Percentiles rank a stretch among this genome's conserved stretches.
phyloP scores from a whole-genome alignment of 2,329 filamentous ascomycete species.

The Paradendryphiella salina region DNA sequence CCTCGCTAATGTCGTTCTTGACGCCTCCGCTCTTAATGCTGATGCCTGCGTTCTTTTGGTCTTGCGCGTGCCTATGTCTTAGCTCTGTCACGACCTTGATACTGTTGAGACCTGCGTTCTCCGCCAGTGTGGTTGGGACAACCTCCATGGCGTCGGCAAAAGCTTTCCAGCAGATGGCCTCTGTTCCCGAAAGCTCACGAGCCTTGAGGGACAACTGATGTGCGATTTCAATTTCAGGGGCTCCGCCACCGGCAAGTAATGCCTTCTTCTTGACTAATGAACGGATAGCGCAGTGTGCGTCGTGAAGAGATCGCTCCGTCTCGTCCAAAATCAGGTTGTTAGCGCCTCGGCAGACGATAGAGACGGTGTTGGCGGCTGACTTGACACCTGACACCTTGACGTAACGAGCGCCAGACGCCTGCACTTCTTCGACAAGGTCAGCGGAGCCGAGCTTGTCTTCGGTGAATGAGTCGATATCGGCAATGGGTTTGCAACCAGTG shows the following conservation, averaged over 20 bases:
- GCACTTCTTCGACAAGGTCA: constrained; percentile 90
- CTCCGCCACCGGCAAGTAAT: constrained; percentile 95
- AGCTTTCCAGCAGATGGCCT: constrained; percentile 98
- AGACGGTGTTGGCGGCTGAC: constrained; percentile 81
- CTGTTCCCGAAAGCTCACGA: constrained; percentile 82
- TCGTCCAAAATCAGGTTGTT: constrained; percentile 95
- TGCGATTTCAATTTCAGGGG: constrained; percentile 94
- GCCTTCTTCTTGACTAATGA: constrained; percentile 99
- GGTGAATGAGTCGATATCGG: constrained; percentile 96
- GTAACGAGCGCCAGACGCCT: constrained; percentile 84
- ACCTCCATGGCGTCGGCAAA: constrained; percentile 98
- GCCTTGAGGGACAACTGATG: constrained; percentile 81
- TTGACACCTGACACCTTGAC: constrained; percentile 95
- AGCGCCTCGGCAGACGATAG: constrained; percentile 90
- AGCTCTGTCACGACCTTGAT: constrained; percentile 98
- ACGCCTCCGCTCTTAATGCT: constrained; percentile 98
- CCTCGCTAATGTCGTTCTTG: constrained; percentile 93
- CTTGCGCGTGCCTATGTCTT: constrained; percentile 89
- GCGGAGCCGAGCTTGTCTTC: constrained; percentile 96
- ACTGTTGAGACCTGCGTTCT: constrained; percentile 96
- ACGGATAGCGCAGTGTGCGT: constrained; percentile 94
- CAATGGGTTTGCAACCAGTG: constrained; percentile 97
- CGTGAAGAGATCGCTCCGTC: constrained; percentile 93
- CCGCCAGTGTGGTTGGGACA: constrained; percentile 91
- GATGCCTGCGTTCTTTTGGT: constrained; percentile 93